Percentiles rank a stretch among this genome's conserved stretches.
Evolutionary conservation across 306 rosid genomes (phyloP).

Genomic region (Cyclanthera cordifolia): DNA sequence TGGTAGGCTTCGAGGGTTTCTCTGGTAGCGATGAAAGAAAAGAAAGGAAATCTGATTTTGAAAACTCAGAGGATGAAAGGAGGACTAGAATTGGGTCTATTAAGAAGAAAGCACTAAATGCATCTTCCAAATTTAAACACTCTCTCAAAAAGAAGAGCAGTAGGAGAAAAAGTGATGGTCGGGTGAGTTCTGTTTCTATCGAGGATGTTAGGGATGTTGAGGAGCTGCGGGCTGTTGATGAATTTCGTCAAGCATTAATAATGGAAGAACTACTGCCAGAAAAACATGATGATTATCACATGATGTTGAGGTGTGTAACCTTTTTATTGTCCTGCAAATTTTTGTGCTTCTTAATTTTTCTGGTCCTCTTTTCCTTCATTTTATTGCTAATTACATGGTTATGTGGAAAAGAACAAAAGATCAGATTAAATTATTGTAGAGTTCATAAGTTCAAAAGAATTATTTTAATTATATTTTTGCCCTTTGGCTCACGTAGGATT

Average conservation of each 20-base stretch:
- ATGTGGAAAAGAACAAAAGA: background rate
- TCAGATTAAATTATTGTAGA: too few relatives aligned
- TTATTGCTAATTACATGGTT: background rate
- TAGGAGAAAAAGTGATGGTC: conserved; percentile 67
- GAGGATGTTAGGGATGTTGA: conserved; percentile 88
- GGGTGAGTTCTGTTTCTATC: conserved; percentile 92
- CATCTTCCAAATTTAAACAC: conserved; percentile 84
- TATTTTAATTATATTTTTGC: background rate
- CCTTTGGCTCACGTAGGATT: background rate
- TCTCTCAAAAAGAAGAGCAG: conserved; percentile 82
- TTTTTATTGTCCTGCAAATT: background rate
- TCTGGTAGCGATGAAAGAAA: conserved; percentile 86
- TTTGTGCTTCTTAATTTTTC: too few relatives aligned
- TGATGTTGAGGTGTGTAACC: conserved; percentile 63
- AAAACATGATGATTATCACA: conserved; percentile 76
- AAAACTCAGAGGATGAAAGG: conserved; percentile 89
- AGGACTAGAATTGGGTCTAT: conserved; percentile 78
- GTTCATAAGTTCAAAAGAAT: too few relatives aligned
- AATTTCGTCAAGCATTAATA: conserved; percentile 55
- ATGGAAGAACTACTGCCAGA: conserved; percentile 74
- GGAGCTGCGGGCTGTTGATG: conserved; percentile 75
- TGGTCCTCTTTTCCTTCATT: background rate
- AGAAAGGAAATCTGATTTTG: conserved; percentile 87
- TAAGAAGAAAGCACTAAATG: conserved; percentile 85
- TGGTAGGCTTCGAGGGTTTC: conserved; percentile 82